A percentile compares a stretch with the other conserved stretches of the same genome.
These are phyloP conservation scores for Pythium plurisporium DNA, from an alignment of 352 stramenopile species.

Conservation along the genomic window DNA sequence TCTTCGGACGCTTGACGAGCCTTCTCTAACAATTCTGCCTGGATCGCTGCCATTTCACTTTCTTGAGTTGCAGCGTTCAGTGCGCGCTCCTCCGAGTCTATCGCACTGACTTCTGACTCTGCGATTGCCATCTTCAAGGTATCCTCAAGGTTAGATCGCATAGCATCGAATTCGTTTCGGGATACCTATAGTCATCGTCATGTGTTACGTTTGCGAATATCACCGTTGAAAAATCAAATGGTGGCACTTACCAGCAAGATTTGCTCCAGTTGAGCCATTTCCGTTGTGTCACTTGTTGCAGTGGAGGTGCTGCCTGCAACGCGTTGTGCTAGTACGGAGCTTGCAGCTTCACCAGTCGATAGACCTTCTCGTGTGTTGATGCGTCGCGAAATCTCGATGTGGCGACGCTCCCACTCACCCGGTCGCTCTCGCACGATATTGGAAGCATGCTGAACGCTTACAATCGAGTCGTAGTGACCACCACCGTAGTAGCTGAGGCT, in stretches of 20 bases:
- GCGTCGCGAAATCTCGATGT: constrained; percentile 60
- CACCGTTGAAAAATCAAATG: too few species aligned
- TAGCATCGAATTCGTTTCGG: constrained; percentile 69
- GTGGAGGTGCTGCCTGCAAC: background rate
- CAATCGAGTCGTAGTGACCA: constrained; percentile 89
- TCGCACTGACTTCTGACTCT: constrained; percentile 30
- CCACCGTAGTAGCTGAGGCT: constrained; percentile 91
- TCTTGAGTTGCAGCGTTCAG: constrained; percentile 50
- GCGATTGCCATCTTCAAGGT: constrained; percentile 60
- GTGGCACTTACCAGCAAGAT: constrained; percentile 50
- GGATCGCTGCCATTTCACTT: constrained; percentile 73
- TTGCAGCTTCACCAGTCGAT: constrained; percentile 15
- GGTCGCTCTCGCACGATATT: constrained; percentile 62
- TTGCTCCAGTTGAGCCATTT: constrained; percentile 69
- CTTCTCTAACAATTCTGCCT: constrained; percentile 64
- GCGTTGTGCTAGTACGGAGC: constrained; percentile 2
- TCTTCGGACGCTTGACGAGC: constrained; percentile 69
- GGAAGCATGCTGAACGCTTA: constrained; percentile 41
- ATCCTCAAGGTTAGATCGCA: constrained; percentile 73
- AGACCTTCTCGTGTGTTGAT: constrained; percentile 57
- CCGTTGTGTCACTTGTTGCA: constrained; percentile 39
- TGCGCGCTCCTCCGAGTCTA: constrained; percentile 33
- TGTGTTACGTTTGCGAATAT: too few species aligned
- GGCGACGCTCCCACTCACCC: constrained; percentile 60
- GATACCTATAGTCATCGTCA: constrained; percentile 39